These are phyloP conservation scores for Fusarium goolgardi DNA, from an alignment of 2,329 filamentous ascomycete species.

Conservation along the genomic window DNA sequence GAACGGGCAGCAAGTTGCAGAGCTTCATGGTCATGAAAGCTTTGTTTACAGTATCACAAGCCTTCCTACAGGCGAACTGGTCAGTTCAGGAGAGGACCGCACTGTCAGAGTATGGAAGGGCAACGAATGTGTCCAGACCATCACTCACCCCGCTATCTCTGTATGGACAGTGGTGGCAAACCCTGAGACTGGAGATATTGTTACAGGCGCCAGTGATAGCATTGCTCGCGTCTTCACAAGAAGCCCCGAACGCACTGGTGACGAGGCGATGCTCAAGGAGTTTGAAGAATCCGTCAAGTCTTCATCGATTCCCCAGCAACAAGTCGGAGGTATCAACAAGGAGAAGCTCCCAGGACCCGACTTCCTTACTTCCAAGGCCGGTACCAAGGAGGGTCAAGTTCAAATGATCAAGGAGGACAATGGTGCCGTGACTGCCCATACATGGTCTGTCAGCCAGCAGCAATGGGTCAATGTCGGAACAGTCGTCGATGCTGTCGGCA, in stretches of 20 bases:
- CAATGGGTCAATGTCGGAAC: conserved; percentile 93
- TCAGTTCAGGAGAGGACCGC: conserved; percentile 94
- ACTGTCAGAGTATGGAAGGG: conserved; percentile 91
- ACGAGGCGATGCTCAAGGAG: conserved; percentile 72
- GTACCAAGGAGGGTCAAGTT: conserved; percentile 96
- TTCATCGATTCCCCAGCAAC: conserved; percentile 89
- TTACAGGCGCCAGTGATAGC: conserved; percentile 91
- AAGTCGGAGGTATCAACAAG: conserved; percentile 86
- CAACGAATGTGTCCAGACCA: conserved; percentile 87
- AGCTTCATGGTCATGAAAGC: conserved; percentile 88
- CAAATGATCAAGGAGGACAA: conserved; percentile 89
- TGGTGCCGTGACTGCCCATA: conserved; percentile 85
- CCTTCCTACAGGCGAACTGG: conserved; percentile 85
- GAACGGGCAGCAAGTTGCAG: conserved; percentile 78
- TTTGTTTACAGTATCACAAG: conserved; percentile 90
- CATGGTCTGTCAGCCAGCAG: conserved; percentile 79
- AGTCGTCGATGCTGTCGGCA: conserved; percentile 88
- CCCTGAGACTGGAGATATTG: conserved; percentile 85
- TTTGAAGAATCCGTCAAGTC: conserved; percentile 86
- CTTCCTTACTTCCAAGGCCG: conserved; percentile 82
- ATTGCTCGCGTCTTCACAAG: conserved; percentile 87
- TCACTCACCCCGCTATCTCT: conserved; percentile 95
- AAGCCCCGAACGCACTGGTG: conserved; percentile 74
- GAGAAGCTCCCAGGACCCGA: conserved; percentile 90
- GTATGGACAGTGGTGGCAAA: conserved; percentile 94